Base-by-base conservation (phyloP, 768 basidiomycete species). In the Steccherinum ochraceum region DNA sequence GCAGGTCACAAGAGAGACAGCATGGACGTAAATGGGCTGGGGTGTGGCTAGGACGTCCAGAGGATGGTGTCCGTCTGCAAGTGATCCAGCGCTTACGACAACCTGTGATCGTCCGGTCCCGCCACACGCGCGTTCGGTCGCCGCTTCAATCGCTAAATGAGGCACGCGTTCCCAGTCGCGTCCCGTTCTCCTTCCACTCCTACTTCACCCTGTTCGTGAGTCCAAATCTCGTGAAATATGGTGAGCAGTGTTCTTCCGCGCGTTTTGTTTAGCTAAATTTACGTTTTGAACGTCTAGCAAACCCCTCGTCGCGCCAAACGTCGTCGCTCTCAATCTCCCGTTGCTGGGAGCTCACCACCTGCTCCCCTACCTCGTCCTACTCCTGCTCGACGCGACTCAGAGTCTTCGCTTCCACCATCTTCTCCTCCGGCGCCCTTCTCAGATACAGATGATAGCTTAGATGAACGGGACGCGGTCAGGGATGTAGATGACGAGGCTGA, bases 401-500 rank as follows among this genome's bases (percentile, higher is more conserved):
- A 78, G 40, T 88, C 88, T 13, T 91, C 90, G 18, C 74, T 94
- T 5, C 78, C 78, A 0, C 78, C 77, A 18, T 76, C 75, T 2
- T 77, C 76, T 5, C 77, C 78, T 0, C 78, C 76, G 2, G 66
- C 71, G 0, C 72, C 72, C 1, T 78, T 79, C 58, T 72, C 71
- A 1, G 77, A 78, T 54, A 72, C 76, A 26, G 72, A 75, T 52
- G 75, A 74, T 23, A 72, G 69, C 44, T 60, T 73, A 41, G 70
- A 69, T 18, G 74, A 73, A 46, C 69, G 67, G 1, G 61, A 64
- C 35, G 58, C 60, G 0, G 53, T 96, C 63, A 86, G 85, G 3
- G 94, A 96, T 58, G 87, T 90, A 21, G 89, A 93, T 50, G 91
- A 92, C 20, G 82, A 83, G n/a, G 84, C 83, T 47, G 85, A 78